Conservation (phyloP, 345 rosid genomes). For the Lumnitzera littorea region DNA sequence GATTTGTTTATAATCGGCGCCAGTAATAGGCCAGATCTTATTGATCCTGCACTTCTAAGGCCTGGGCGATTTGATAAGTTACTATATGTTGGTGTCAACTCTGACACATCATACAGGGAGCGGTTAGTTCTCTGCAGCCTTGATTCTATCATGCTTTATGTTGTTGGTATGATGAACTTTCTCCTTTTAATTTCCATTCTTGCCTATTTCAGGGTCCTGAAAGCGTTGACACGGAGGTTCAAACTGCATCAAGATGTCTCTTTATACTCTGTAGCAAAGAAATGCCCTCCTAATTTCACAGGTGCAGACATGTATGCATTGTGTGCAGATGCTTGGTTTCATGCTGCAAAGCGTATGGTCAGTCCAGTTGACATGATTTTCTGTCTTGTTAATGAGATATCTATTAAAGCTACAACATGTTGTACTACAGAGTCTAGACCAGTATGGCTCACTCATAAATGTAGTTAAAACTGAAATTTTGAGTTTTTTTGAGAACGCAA, state of each 20-base stretch:
- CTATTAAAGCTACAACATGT: too few relatives aligned
- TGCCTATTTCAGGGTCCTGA: conserved; percentile 58
- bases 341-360: conserved; percentile 91
- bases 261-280: conserved; percentile 69
- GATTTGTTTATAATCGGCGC: conserved; percentile 96
- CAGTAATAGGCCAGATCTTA: conserved; percentile 94
- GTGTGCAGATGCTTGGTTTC: conserved; percentile 99
- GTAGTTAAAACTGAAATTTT: too few relatives aligned
- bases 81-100: conserved; percentile 86
- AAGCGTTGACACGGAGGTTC: conserved; percentile 94
- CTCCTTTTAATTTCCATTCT: neutral
- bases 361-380: conserved; percentile 5
- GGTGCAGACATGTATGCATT: conserved; percentile 99
- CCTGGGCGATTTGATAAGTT: conserved; percentile 97
- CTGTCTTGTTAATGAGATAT: neutral
- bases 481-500: too few relatives aligned
- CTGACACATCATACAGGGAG: conserved; percentile 83
- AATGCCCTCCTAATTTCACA: conserved; percentile 85
- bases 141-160: neutral
- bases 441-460: neutral
- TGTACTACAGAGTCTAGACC: neutral
- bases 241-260: conserved; percentile 74
- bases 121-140: conserved; percentile 36
- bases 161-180: neutral
- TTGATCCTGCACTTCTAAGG: conserved; percentile 92